Evolutionary conservation across 805 yeast species (phyloP), one percentile per base, ranked within the genome.

Genomic region (Naumovozyma castellii): DNA sequence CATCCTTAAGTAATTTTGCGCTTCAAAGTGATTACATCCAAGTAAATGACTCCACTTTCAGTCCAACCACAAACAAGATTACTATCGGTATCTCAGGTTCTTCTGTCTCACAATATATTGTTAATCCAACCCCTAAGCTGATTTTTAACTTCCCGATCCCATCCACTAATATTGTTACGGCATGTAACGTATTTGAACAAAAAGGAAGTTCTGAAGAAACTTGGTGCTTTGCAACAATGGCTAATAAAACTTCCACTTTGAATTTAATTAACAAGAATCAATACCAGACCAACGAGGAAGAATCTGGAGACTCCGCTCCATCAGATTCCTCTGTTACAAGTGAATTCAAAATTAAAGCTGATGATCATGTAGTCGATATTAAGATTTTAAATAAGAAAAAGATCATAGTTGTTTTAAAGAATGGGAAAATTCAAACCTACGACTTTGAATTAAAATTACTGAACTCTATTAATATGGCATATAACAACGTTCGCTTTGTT

Each of bases 41-140:
- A 37, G 53, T 54, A 10, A 52, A 57, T 3, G 49, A 40, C 15
- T 48, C 51, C 31, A 45, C 49, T 36, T 46, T 48, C 25, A 29
- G 5, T 29, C 32, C 32, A 29, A 29, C 44, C 42, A 44, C 63
- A 2, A 57, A 61, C 37, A 52, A 45, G 27, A 44, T 61, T n/a
- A 56, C 55, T 22, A 49, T 61, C 14, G 65, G 64, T 33, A 49
- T 61, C 9, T 59, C 64, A 1, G 63, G 60, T 15, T 59, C 61
- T 19, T 54, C 64, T 3, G 47, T 61, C 18, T 53, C 59, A 13
- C 62, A 61, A 41, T 61, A 56, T 41, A 42, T 61, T 8, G 49
- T 61, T 13, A 61, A 61, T 39, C 66, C 66, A 22, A 57, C 65
- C 2, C 66, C 66, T 15, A 61, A 54, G 37, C 42, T 59, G n/a